Conservation (phyloP, 202 grass and related monocot species). For the Dendrocalamus latiflorus region DNA sequence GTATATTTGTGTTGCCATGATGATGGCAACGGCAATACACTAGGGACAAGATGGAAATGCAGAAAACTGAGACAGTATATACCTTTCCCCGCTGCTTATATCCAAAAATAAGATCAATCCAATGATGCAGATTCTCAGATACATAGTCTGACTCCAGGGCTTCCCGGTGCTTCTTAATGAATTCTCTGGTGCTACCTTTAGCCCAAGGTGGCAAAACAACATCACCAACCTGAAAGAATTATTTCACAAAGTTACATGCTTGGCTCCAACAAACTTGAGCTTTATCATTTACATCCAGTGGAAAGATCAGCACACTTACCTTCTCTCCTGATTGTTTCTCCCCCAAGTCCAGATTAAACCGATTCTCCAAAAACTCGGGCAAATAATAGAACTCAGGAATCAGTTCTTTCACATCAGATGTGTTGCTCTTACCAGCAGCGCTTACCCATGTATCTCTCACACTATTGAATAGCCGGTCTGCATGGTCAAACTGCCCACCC, state of each 20-base stretch:
- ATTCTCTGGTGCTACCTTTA: slow-evolving; percentile 86
- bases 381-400: slow-evolving; percentile 99
- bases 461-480: slow-evolving; percentile 93
- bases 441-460: slow-evolving; percentile 86
- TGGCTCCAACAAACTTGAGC: slow-evolving; percentile 12
- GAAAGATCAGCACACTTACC: slow-evolving; percentile 32
- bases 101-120: slow-evolving; percentile 99
- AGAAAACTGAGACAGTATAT: slow-evolving; percentile 33
- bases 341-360: slow-evolving; percentile 78
- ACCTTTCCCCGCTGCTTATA: slow-evolving; percentile 98
- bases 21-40: slow-evolving; percentile 3
- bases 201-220: slow-evolving; percentile 96
- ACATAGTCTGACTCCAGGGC: slow-evolving; percentile 95
- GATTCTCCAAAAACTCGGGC: slow-evolving; percentile 97
- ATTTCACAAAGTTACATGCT: slow-evolving; percentile 25
- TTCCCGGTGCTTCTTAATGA: slow-evolving; percentile 93
- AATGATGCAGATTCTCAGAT: slow-evolving; percentile 97
- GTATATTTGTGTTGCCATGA: not conserved
- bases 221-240: slow-evolving; percentile 70
- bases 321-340: slow-evolving; percentile 99
- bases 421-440: slow-evolving; percentile 97
- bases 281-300: slow-evolving; percentile 9
- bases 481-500: slow-evolving; percentile 96
- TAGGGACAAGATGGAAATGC: slow-evolving; percentile 14
- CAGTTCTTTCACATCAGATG: slow-evolving; percentile 98